phyloP scores from a whole-genome alignment of 148 eudicot genomes.

The Agrostemma githago region DNA sequence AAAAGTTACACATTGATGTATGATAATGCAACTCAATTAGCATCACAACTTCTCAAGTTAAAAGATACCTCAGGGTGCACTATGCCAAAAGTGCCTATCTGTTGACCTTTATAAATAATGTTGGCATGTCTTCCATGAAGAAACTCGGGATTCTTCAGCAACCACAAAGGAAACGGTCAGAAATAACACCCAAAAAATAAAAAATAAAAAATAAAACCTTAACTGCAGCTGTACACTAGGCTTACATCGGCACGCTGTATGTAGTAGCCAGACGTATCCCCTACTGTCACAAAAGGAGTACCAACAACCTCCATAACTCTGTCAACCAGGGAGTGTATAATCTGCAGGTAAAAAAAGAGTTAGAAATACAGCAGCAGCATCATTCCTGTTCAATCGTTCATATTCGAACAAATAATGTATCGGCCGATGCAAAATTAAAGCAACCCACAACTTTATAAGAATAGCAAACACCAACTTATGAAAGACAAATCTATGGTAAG shows the following conservation, averaged over 20 bases:
- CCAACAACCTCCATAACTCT: constrained; percentile 87
- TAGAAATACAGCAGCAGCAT: constrained; percentile 1
- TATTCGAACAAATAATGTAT: background rate
- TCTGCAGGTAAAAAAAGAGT: constrained; percentile 38
- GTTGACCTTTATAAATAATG: constrained; percentile 71
- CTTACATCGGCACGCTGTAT: constrained; percentile 70
- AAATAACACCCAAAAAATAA: background rate
- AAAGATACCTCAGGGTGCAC: constrained; percentile 85
- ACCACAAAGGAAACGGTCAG: constrained; percentile 2
- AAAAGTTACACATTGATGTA: background rate
- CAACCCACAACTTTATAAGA: background rate
- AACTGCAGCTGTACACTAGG: constrained; percentile 1
- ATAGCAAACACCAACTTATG: background rate
- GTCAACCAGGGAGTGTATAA: constrained; percentile 82
- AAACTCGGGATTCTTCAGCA: constrained; percentile 70
- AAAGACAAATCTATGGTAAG: too few species aligned
- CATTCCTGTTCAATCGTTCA: background rate
- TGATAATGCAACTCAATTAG: background rate
- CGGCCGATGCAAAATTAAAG: background rate
- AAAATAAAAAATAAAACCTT: background rate
- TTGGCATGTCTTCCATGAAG: constrained; percentile 83
- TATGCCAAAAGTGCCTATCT: constrained; percentile 81
- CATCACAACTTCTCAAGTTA: background rate
- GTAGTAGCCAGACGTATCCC: constrained; percentile 71
- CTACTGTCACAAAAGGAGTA: constrained; percentile 57